Evolutionary conservation across 345 rosid species (phyloP), one percentile per base, ranked within the genome.

Genomic region (Euclidium syriacum): DNA sequence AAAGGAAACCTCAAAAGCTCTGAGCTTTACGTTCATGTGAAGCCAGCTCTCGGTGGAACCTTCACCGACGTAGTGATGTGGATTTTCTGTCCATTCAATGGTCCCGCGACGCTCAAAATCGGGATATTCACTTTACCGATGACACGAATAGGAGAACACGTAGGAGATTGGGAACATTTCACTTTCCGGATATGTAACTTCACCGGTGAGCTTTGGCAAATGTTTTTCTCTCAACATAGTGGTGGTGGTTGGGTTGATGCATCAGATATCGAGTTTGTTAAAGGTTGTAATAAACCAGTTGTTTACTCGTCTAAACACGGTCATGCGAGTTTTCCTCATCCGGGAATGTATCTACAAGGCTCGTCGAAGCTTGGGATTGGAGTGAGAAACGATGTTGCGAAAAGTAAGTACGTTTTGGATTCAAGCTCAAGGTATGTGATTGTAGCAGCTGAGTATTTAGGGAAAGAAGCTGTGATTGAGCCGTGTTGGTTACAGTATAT

Each of bases 21-120:
- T 0, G 91, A 84, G 78, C 87, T 91, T 14, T 88, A 91, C 73
- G 90, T 86, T 54, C 95, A 91, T 57, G 85, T 86, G 30, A 91
- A 91, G 65, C 98, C 96, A 49, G 91, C 86, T 23, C 54, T 84
- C 0, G 98, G 98, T 47, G 98, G 98, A 51, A 81, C 95, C 16
- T 91, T 86, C 74, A 88, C 98, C 0, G 98, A 91, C 69, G 68
- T 91, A 1, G 95, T 60, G 20, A 91, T 91, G 96, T 88, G 98
- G 98, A 70, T 88, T 22, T 91, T 88, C 68, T 84, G 95, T 17
- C 98, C 98, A 38, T 88, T 91, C 70, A 91, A 91, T 47, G 96
- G 98, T 27, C 92, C 96, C 0, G 86, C 83, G 16, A 86, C 91
- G 10, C 86, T 91, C 35, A 91, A 91, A 77, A 62, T 88, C 29